phyloP scores from a whole-genome alignment of 345 rosid species.

The Salix brachista region DNA sequence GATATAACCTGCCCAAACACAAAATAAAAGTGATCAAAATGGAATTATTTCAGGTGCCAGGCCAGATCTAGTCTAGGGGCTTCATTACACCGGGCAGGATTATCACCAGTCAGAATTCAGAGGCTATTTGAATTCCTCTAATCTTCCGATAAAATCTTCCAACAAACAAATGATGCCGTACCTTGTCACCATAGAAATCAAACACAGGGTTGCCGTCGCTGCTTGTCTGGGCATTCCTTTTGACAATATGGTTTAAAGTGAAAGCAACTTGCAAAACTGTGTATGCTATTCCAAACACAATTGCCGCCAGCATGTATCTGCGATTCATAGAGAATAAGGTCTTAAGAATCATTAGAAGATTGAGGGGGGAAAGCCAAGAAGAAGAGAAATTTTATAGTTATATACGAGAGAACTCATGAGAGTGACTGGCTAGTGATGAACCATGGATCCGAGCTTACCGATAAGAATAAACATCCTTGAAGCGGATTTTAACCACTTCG shows the following conservation, averaged over 20 bases:
- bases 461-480: constrained; percentile 35
- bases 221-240: constrained; percentile 3
- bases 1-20: constrained; percentile 30
- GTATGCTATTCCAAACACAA: constrained; percentile 29
- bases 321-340: background rate
- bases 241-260: constrained; percentile 14
- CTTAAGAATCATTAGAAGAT: background rate
- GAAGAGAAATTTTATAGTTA: background rate
- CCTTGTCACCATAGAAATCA: constrained; percentile 39
- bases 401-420: too few species aligned
- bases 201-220: constrained; percentile 11
- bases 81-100: too few species aligned
- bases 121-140: too few species aligned
- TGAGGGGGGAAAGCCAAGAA: background rate
- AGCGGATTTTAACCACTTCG: constrained; percentile 8
- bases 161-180: background rate
- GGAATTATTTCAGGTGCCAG: too few species aligned
- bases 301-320: constrained; percentile 35
- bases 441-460: constrained; percentile 15
- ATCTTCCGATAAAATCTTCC: background rate
- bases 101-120: too few species aligned
- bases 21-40: background rate
- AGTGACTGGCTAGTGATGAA: too few species aligned
- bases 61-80: too few species aligned
- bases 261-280: constrained; percentile 19